Conservation (phyloP, 768 basidiomycete species). For the Phanerochaete carnosa region DNA sequence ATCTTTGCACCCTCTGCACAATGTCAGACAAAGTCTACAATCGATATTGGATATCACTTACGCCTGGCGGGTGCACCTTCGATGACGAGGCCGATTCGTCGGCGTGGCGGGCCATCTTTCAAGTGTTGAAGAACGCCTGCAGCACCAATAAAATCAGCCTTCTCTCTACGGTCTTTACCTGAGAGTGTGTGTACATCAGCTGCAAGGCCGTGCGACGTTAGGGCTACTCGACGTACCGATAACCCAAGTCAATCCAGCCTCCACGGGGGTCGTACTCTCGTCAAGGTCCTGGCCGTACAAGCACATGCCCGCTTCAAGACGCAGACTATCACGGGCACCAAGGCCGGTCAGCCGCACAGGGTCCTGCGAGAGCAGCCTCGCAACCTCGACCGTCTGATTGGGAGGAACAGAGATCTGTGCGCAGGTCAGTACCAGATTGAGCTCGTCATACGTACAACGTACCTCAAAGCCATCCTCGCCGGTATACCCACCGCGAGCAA, state of each 20-base stretch:
- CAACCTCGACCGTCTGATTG: conserved; percentile 66
- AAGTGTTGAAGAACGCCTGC: conserved; percentile 70
- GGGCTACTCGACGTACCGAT: conserved; percentile 59
- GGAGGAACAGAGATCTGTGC: conserved; percentile 86
- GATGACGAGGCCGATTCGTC: conserved; percentile 80
- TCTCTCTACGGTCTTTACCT: conserved; percentile 83
- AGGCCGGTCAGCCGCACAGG: conserved; percentile 84
- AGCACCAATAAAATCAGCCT: conserved; percentile 75
- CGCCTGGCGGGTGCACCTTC: conserved; percentile 85
- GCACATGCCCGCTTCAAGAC: conserved; percentile 96
- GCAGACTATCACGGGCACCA: conserved; percentile 89
- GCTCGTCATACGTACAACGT: conserved; percentile 4
- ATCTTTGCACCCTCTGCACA: conserved; percentile 75
- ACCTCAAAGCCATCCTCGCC: conserved; percentile 99
- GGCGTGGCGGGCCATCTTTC: conserved; percentile 70
- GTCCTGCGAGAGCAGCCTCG: conserved; percentile 55
- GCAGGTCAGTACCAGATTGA: neutral
- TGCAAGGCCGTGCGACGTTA: neutral
- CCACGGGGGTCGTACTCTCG: conserved; percentile 81
- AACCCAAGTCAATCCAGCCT: conserved; percentile 91
- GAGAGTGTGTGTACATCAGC: neutral
- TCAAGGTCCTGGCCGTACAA: conserved; percentile 93
- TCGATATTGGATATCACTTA: conserved; percentile 32
- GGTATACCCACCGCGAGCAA: conserved; percentile 94
- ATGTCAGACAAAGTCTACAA: conserved; percentile 1